Evolutionary conservation across 148 eudicot genomes (phyloP).

Genomic region (Amaranthus hypochondriacus): DNA sequence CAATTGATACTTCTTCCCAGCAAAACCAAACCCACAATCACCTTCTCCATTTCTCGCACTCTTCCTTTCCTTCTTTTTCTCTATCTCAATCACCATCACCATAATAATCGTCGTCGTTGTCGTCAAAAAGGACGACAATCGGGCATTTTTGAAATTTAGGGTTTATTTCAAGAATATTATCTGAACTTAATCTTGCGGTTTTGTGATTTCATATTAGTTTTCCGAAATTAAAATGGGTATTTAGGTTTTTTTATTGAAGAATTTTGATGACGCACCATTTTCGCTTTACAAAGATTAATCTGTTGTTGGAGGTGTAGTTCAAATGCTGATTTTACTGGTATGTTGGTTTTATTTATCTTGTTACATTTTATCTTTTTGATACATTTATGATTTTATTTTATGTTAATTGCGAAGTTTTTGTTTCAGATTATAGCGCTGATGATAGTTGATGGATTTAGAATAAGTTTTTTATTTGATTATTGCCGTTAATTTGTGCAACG

Average conservation of each 20-base stretch:
- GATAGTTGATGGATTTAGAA: no score
- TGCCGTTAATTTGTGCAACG: background rate
- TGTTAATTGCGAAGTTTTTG: background rate
- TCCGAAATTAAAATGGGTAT: background rate
- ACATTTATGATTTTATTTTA: background rate
- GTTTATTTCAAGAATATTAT: background rate
- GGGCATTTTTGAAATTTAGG: slow-evolving; percentile 1
- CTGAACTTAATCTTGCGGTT: background rate
- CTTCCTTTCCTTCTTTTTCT: background rate
- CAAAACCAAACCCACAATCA: background rate
- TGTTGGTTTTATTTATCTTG: background rate
- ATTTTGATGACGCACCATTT: background rate
- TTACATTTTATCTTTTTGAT: background rate
- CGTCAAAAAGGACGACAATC: background rate
- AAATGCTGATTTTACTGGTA: slow-evolving; percentile 13
- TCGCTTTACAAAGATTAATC: background rate
- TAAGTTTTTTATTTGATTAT: background rate
- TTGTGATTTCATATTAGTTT: background rate
- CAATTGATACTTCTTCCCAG: background rate
- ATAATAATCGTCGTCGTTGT: background rate
- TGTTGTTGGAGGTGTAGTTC: background rate
- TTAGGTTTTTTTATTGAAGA: slow-evolving; percentile 5
- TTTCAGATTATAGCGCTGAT: background rate
- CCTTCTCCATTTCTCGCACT: background rate
- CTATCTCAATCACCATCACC: background rate